Evolutionary conservation across 371 early-diverging fungal genomes (phyloP), one percentile per base, ranked within the genome.

Genomic region (Actinomortierella ambigua): DNA sequence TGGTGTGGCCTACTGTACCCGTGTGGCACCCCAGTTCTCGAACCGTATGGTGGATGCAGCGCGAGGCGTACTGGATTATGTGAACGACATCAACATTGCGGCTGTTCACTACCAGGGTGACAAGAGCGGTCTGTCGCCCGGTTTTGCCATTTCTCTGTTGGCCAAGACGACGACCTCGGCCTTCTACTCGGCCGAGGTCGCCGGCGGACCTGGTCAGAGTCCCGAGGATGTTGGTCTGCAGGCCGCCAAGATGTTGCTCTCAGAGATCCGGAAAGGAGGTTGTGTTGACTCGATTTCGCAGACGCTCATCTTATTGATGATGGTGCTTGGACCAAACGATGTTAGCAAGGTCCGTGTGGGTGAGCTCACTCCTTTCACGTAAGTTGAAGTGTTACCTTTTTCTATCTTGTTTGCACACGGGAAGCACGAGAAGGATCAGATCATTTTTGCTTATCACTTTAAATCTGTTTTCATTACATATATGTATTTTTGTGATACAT

Each of bases 51-150:
- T 93, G 1, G 95, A 97, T 64, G 79, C 93, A 7, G 93, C 97
- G 22, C 85, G 98, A 52, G 81, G 89, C 11, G 75, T 93, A 58
- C 79, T 97, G 55, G 94, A 95, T 55, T 94, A 89, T 76, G 93
- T 98, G 49, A 95, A 95, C 8, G 98, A 98, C 76, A 93, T 97
- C 50, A 98, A 97, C 77, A 89, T 99, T 55, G 96, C 95, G 73
- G 95, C 97, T 13, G 98, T 98, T 79, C 93, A 97, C 27, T 97
- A 91, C 73, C 95, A 96, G 69, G 97, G 97, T 23, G 91, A 89
- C 20, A 97, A 98, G 59, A 89, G 95, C 47, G 99, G 60, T 63
- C 82, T 82, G 58, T 94, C 94, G 11, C 97, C 98, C 11, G 98
- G 98, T 11, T 98, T 95, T 71, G 95, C 92, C 0, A 77, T 96